Evolutionary conservation across 352 stramenopile genomes (phyloP), one percentile per base, ranked within the genome.

Genomic region (Phytophthora chlamydospora): DNA sequence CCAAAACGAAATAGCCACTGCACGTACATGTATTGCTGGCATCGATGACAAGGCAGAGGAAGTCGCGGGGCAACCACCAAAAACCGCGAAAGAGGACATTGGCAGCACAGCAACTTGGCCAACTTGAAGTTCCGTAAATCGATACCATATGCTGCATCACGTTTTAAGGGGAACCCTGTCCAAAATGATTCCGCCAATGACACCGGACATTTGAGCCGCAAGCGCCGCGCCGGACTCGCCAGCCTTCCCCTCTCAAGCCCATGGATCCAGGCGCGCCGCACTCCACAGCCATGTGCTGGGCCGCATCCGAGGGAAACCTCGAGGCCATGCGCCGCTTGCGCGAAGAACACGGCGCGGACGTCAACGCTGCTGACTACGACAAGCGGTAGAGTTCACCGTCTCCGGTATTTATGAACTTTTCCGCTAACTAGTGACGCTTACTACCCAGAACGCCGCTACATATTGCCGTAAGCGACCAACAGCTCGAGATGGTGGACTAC

Each of bases 241-340:
- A 10, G 24, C 24, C 24, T 29, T 29, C 24, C 4, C 24, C 24
- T 29, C 3, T 29, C 24, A 29, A 3, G 24, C 2, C 1, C 54
- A 69, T 69, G 61, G 47, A 65, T 27, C 29, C 39, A 11, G 19
- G 36, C 19, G 17, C 12, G 19, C 36, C 75, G 56, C 80, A 80
- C 72, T 83, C 78, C 24, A 92, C 77, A 13, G 85, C 83, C 43
- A 88, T 93, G 77, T 92, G 80, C 67, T 93, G 80, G 83, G 85
- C 85, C 0, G 85, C 85, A 0, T 65, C 80, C 7, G 72, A 86
- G 36, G 82, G 85, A 16, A 78, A 91, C 52, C 41, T 90, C 13
- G 77, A 78, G 27, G 71, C 85, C 27, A 78, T 93, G 60, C 70
- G 77, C n/a, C 68, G 68, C 1, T 61, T 92, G 32, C 65, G 73